These are phyloP conservation scores for Lactifluus volemus DNA, from an alignment of 768 basidiomycete genomes.

Conservation along the genomic window DNA sequence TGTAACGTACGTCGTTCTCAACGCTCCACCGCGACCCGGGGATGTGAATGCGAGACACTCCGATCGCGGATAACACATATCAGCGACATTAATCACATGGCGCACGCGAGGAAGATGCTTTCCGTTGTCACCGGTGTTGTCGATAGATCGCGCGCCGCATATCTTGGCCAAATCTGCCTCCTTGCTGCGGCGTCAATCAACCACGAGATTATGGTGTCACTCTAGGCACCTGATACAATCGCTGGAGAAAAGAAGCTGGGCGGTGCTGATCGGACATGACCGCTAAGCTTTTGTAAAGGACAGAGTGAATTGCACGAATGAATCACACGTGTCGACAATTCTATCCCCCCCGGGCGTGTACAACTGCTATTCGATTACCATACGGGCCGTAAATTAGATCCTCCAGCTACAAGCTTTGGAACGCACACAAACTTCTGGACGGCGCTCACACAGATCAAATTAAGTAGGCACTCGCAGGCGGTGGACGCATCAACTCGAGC, in stretches of 20 bases:
- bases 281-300: neutral
- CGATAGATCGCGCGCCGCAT: neutral
- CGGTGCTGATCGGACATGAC: neutral
- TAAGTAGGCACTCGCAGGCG: neutral
- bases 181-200: neutral
- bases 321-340: neutral
- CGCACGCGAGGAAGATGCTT: neutral
- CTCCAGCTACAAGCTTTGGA: neutral
- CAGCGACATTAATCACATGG: neutral
- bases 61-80: neutral
- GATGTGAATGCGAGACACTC: neutral
- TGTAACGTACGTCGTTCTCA: neutral
- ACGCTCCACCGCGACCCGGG: neutral
- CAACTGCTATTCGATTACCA: neutral
- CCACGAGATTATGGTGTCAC: neutral
- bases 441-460: neutral
- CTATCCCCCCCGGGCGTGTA: neutral
- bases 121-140: neutral
- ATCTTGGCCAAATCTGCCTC: neutral
- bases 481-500: neutral
- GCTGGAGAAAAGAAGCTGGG: neutral
- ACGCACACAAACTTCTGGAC: neutral
- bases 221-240: neutral
- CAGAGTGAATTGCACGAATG: neutral
- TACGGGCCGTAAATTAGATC: neutral